Evolutionary conservation across 2,329 filamentous ascomycete genomes (phyloP).

Genomic region (Beauveria brongniartii): DNA sequence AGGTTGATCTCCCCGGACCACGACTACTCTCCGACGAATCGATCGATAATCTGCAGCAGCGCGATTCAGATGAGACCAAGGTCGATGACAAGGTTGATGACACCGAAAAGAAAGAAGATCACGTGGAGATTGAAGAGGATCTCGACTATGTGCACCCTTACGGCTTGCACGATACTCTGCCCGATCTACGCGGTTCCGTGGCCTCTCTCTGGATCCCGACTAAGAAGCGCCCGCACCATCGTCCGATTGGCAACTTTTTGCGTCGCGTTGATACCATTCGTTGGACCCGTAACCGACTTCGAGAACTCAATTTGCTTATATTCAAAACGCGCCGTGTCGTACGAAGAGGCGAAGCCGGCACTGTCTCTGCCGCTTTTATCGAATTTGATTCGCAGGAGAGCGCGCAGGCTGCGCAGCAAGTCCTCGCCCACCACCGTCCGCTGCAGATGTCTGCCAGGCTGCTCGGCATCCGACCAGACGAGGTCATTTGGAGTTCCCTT

Average conservation of each 20-base stretch:
- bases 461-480: slow-evolving; percentile 71
- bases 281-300: slow-evolving; percentile 59
- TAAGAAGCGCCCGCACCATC: slow-evolving; percentile 69
- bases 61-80: slow-evolving; percentile 11
- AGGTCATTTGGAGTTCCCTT: slow-evolving; percentile 84
- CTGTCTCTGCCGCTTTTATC: slow-evolving; percentile 75
- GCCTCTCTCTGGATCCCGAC: slow-evolving; percentile 67
- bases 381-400: slow-evolving; percentile 78
- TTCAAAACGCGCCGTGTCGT: slow-evolving; percentile 66
- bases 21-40: slow-evolving; percentile 1
- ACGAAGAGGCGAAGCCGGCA: slow-evolving; percentile 59
- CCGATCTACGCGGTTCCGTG: slow-evolving; percentile 40
- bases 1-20: slow-evolving; percentile 7
- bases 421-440: slow-evolving; percentile 77
- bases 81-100: slow-evolving; percentile 12
- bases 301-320: slow-evolving; percentile 32
- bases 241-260: slow-evolving; percentile 59
- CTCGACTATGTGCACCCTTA: slow-evolving; percentile 30
- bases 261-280: slow-evolving; percentile 93
- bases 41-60: slow-evolving; percentile 4
- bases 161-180: slow-evolving; percentile 25
- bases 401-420: slow-evolving; percentile 81
- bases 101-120: slow-evolving; percentile 12
- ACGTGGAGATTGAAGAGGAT: slow-evolving; percentile 17
- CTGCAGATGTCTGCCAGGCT: slow-evolving; percentile 81